phyloP scores from a whole-genome alignment of 768 basidiomycete species.

The Suillus cothurnatus region DNA sequence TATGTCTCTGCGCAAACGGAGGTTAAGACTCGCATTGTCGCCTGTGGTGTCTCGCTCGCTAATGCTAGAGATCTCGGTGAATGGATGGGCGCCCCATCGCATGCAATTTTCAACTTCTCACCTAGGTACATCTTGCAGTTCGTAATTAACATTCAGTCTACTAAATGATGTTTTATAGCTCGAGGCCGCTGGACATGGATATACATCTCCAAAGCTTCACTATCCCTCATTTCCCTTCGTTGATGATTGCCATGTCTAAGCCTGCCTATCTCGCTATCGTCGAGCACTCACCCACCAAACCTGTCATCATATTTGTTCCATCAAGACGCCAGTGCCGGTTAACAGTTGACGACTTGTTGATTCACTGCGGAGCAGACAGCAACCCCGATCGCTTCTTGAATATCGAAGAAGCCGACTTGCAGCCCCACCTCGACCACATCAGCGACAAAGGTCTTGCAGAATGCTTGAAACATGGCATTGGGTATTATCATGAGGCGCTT shows the following conservation, averaged over 20 bases:
- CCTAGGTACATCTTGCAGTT: constrained; percentile 58
- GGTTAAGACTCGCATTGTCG: constrained; percentile 90
- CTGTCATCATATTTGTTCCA: constrained; percentile 91
- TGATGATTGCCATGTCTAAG: constrained; percentile 99
- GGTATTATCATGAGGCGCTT: constrained; percentile 94
- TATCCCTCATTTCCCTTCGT: constrained; percentile 96
- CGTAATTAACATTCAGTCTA: not conserved
- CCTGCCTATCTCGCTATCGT: constrained; percentile 92
- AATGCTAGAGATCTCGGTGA: constrained; percentile 96
- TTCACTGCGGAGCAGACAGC: constrained; percentile 87
- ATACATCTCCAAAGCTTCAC: constrained; percentile 96
- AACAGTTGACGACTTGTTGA: constrained; percentile 88
- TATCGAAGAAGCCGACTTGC: constrained; percentile 78
- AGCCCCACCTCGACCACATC: constrained; percentile 87
- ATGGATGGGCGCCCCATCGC: constrained; percentile 94
- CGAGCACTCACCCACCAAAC: constrained; percentile 84
- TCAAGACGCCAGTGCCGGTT: constrained; percentile 92
- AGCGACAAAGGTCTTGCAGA: constrained; percentile 76
- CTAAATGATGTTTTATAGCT: constrained; percentile 47
- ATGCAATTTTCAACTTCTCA: constrained; percentile 97
- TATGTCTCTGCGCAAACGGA: constrained; percentile 96
- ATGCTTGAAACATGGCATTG: constrained; percentile 86
- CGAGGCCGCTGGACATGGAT: constrained; percentile 96
- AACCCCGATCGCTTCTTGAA: constrained; percentile 87
- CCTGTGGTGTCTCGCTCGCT: constrained; percentile 92